A percentile compares a stretch with the other conserved stretches of the same genome.
Evolutionary conservation across 768 basidiomycete species (phyloP).

Genomic region (Myochromella boudieri): DNA sequence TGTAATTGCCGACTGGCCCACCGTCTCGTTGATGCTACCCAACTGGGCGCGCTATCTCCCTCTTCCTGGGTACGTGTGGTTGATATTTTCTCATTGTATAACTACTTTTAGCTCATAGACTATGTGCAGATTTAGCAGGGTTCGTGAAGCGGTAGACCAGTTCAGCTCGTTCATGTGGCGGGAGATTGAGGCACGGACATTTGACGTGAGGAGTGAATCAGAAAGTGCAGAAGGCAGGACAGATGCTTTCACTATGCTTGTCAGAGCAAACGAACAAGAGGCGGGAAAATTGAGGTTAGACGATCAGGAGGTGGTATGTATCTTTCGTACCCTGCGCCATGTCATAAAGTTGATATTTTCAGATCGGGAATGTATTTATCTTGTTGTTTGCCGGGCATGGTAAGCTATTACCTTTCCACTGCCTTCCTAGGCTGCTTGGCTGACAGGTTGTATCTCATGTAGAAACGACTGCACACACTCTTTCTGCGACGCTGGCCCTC

Average conservation of each 20-base stretch:
- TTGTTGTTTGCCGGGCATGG: conserved; percentile 62
- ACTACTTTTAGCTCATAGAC: background rate
- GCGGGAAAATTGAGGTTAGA: conserved; percentile 35
- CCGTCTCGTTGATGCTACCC: background rate
- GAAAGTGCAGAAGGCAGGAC: conserved; percentile 7
- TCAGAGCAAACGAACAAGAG: conserved; percentile 46
- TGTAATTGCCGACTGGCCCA: conserved; percentile 28
- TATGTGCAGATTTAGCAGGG: conserved; percentile 23
- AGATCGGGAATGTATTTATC: conserved; percentile 54
- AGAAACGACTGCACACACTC: conserved; percentile 46
- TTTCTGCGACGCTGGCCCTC: conserved; percentile 41
- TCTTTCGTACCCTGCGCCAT: background rate
- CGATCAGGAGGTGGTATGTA: conserved; percentile 38
- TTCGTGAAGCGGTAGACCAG: conserved; percentile 26
- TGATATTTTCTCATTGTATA: background rate
- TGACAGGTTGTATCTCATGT: background rate
- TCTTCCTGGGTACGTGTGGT: conserved; percentile 7
- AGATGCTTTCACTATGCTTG: conserved; percentile 44
- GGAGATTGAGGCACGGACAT: conserved; percentile 31
- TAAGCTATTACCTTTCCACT: conserved; percentile 13
- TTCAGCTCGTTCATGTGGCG: conserved; percentile 36
- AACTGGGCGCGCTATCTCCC: conserved; percentile 13
- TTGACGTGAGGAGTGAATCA: conserved; percentile 19
- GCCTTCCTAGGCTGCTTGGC: background rate
- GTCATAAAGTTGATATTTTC: background rate